These are phyloP conservation scores for Berkeleyomyces basicola DNA, from an alignment of 2,329 filamentous ascomycete species.

Conservation along the genomic window DNA sequence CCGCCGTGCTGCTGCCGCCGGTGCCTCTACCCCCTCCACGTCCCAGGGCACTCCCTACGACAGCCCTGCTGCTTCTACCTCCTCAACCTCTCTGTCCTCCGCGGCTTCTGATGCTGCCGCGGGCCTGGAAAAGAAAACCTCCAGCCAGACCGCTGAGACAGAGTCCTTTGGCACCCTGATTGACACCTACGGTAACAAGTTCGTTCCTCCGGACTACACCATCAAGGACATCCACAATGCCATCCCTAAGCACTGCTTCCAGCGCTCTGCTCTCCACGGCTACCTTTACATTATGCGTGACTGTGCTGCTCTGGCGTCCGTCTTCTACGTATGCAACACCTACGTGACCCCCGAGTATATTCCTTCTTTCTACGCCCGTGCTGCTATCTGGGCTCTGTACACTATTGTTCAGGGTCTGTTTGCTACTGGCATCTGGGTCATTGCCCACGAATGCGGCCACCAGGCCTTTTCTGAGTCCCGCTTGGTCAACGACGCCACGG, in stretches of 20 bases:
- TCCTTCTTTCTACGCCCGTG: conserved; percentile 50
- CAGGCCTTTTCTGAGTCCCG: conserved; percentile 91
- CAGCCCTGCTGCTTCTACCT: conserved; percentile 48
- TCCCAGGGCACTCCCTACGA: conserved; percentile 41
- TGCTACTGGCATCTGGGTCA: conserved; percentile 85
- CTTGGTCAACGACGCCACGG: conserved; percentile 76
- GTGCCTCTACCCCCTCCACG: conserved; percentile 18
- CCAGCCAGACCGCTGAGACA: conserved; percentile 16
- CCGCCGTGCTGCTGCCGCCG: conserved; percentile 18
- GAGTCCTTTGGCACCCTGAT: conserved; percentile 47
- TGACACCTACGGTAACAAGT: conserved; percentile 90
- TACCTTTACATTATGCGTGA: conserved; percentile 77
- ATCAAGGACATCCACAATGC: conserved; percentile 96
- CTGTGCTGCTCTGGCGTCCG: conserved; percentile 50
- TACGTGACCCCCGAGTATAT: conserved; percentile 75
- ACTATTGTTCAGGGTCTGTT: conserved; percentile 81
- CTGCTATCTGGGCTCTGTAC: conserved; percentile 45
- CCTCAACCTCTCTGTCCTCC: conserved; percentile 84
- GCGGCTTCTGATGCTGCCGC: conserved; percentile 46
- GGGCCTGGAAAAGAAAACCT: conserved; percentile 23
- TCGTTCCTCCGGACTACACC: conserved; percentile 84
- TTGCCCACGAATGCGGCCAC: conserved; percentile 96
- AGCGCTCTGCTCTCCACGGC: conserved; percentile 62
- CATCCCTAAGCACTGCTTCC: conserved; percentile 93
- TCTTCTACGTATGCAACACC: conserved; percentile 79